Evolutionary conservation across 164 flowering plant species (phyloP).

Genomic region (Santalum album): DNA sequence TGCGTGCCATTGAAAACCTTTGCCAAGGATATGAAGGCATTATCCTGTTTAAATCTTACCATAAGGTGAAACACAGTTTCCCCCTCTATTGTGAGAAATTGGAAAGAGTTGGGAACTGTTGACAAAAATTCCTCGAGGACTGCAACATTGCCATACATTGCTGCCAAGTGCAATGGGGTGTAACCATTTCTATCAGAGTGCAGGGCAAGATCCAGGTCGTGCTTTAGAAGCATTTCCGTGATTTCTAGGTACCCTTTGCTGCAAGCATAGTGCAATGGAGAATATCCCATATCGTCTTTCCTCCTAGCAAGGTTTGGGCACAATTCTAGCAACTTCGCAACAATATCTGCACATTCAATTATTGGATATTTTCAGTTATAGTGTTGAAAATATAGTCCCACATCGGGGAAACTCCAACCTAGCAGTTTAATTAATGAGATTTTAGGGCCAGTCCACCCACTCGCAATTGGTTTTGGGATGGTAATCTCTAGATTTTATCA

Average conservation of each 20-base stretch:
- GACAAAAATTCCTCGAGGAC: conserved; percentile 9
- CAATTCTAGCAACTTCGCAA: conserved; percentile 3
- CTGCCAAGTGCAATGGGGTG: conserved; percentile 22
- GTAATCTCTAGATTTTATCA: too few relatives aligned
- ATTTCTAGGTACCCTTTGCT: conserved; percentile 10
- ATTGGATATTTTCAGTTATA: too few relatives aligned
- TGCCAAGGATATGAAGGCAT: conserved; percentile 8
- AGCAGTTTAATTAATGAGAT: too few relatives aligned
- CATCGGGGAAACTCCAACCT: too few relatives aligned
- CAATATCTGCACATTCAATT: conserved; percentile 8
- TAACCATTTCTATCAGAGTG: conserved; percentile 10
- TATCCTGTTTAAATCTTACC: conserved; percentile 4
- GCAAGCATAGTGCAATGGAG: conserved; percentile 20
- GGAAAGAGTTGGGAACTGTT: conserved; percentile 7
- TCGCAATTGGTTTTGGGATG: too few relatives aligned
- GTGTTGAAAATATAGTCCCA: too few relatives aligned
- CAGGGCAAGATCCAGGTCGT: conserved; percentile 4
- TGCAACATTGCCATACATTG: conserved; percentile 8
- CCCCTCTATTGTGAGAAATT: conserved; percentile 8
- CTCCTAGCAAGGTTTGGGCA: conserved; percentile 7
- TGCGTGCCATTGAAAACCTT: neutral
- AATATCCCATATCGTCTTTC: conserved; percentile 10
- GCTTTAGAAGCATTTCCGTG: conserved; percentile 10
- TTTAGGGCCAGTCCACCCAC: too few relatives aligned
- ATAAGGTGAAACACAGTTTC: conserved; percentile 20